A percentile compares a stretch with the other conserved stretches of the same genome.
Conservation (phyloP, 306 rosid species). For the barrel medic (Medicago truncatula) region MtrunA17r5.0-ANR NC_053044.1:48763001-48763500, state of each 20-base stretch:
- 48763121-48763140: conserved; percentile 82
- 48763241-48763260: conserved; percentile 77
- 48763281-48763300: conserved; percentile 75
- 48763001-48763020: conserved; percentile 55
- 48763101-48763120: conserved; percentile 83
- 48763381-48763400: too few species aligned
- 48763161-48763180: conserved; percentile 88
- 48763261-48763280: conserved; percentile 85
- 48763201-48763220: conserved; percentile 72
- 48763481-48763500: conserved; percentile 59
- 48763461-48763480: not conserved
- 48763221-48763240: conserved; percentile 79
- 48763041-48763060: not conserved
- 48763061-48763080: not conserved
- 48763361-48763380: too few species aligned
- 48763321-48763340: not conserved
- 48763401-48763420: not conserved
- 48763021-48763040: not conserved
- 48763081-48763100: not conserved
- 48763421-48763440: not conserved
- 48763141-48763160: conserved; percentile 87
- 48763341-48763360: not conserved
- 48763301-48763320: conserved; percentile 18
- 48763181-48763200: conserved; percentile 89
- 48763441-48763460: conserved; percentile 20